Percentiles rank a stretch among this genome's conserved stretches.
phyloP scores from a whole-genome alignment of 176 grass and related monocot species.

The Eremochloa ophiuroides region DNA sequence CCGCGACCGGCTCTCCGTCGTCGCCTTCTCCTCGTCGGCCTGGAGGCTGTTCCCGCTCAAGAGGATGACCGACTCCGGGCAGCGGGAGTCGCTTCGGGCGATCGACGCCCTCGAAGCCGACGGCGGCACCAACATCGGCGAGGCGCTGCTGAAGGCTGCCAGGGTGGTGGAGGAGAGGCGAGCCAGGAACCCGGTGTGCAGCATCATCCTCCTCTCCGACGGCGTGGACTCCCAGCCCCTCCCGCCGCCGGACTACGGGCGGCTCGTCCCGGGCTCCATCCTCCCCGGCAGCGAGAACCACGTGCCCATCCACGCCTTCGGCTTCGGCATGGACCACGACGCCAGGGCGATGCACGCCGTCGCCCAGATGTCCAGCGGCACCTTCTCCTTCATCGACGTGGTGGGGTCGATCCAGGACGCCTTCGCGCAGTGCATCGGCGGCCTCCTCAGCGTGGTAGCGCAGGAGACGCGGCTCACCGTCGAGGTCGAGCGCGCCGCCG shows the following conservation, averaged over 20 bases:
- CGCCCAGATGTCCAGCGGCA: conserved; percentile 51
- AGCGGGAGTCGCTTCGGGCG: conserved; percentile 38
- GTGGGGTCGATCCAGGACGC: conserved; percentile 58
- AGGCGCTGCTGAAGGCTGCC: conserved; percentile 46
- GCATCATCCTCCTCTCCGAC: conserved; percentile 77
- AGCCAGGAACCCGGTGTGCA: conserved; percentile 56
- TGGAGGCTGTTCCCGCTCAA: conserved; percentile 51
- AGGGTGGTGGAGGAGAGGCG: conserved; percentile 57
- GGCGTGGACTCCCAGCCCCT: conserved; percentile 38
- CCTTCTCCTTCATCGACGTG: conserved; percentile 66
- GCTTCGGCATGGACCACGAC: conserved; percentile 67
- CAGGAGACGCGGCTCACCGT: conserved; percentile 44
- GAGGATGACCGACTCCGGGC: conserved; percentile 49
- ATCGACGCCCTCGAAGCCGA: conserved; percentile 37
- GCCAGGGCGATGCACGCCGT: conserved; percentile 44
- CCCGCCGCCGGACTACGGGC: conserved; percentile 18
- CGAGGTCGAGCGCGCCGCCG: no score
- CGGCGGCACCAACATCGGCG: conserved; percentile 65
- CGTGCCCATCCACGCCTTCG: conserved; percentile 60
- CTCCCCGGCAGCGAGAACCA: conserved; percentile 30
- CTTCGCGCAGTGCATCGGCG: conserved; percentile 66
- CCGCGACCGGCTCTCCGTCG: conserved; percentile 60
- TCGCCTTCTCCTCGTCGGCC: conserved; percentile 54
- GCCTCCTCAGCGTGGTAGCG: conserved; percentile 57
- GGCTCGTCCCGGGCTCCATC: conserved; percentile 50